Evolutionary conservation across 768 basidiomycete genomes (phyloP), one percentile per base, ranked within the genome.

Genomic region (Strobilomyces confusus): DNA sequence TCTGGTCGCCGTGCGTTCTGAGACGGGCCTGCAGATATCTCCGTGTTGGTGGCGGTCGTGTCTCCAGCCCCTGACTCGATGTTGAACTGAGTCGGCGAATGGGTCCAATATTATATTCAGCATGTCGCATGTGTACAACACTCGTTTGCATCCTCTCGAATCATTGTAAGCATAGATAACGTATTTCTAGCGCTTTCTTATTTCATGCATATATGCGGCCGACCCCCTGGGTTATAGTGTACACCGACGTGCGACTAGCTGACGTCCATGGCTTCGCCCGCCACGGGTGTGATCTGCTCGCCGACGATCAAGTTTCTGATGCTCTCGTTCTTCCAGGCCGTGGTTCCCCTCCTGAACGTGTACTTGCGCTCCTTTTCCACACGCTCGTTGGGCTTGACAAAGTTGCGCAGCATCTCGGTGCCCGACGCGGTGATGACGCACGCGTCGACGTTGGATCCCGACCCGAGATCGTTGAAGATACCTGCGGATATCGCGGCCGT

Each of bases 391-490:
- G 97, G 97, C 77, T 81, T 94, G 71, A 89, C 86, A 67, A 89
- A 89, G 74, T 98, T 98, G 57, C 97, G 81, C 54, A 98, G 75
- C 89, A 90, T 95, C 71, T 97, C 93, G 0, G 94, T 95, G 55
- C 84, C 76, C 44, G 79, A 74, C 42, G 87, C 85, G 5, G 92
- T 94, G 73, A 99, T 95, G 60, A 98, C 81, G 69, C 95, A 95
- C 1, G 94, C 95, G 70, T 99, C 97, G 63, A 98, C 83, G 68
- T 99, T 98, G n/a, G 92, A 94, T 40, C 97, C 97, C 1, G 95
- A 98, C 4, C 97, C 97, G 32, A 98, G 83, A 76, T 99, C 97
- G 75, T 99, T 98, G 82, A 97, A 98, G 68, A 99, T 95, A 80
- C 97, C 97, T 2, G 92, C 90, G 22, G 88, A 84, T 63, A 99